Conservation (phyloP, 2,329 filamentous ascomycete species). For the Myriosclerotinia scirpicola region DNA sequence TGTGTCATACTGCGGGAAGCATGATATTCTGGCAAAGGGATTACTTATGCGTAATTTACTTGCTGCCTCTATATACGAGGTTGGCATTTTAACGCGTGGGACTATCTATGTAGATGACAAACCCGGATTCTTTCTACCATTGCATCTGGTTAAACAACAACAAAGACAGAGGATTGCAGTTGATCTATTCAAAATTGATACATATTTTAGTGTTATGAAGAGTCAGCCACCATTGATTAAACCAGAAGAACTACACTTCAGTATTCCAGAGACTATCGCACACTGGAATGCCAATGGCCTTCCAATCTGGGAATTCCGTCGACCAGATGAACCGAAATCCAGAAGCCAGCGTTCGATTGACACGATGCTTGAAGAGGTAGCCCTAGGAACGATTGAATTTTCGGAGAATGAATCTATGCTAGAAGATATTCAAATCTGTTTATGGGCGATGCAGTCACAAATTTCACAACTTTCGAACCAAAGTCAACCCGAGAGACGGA, state of each 20-base stretch:
- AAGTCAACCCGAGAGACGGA: not conserved
- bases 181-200: constrained; percentile 45
- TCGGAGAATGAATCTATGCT: constrained; percentile 24
- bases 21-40: constrained; percentile 37
- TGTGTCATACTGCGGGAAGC: constrained; percentile 38
- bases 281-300: constrained; percentile 45
- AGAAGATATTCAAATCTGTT: constrained; percentile 36
- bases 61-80: constrained; percentile 41
- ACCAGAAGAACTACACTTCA: constrained; percentile 44
- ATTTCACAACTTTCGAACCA: constrained; percentile 29
- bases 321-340: constrained; percentile 40
- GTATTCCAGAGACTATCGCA: constrained; percentile 41
- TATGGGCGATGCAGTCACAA: constrained; percentile 32
- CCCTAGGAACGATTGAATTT: constrained; percentile 9
- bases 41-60: constrained; percentile 43
- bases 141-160: constrained; percentile 40
- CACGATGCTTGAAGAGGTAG: constrained; percentile 27
- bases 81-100: constrained; percentile 43
- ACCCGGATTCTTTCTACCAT: constrained; percentile 45
- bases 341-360: constrained; percentile 33
- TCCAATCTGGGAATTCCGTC: constrained; percentile 42
- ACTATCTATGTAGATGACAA: constrained; percentile 42
- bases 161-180: constrained; percentile 44
- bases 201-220: constrained; percentile 42
- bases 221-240: constrained; percentile 41